Percentiles rank a stretch among this genome's conserved stretches.
phyloP scores from a whole-genome alignment of 164 flowering plant species.

The Amborella trichopoda region DNA sequence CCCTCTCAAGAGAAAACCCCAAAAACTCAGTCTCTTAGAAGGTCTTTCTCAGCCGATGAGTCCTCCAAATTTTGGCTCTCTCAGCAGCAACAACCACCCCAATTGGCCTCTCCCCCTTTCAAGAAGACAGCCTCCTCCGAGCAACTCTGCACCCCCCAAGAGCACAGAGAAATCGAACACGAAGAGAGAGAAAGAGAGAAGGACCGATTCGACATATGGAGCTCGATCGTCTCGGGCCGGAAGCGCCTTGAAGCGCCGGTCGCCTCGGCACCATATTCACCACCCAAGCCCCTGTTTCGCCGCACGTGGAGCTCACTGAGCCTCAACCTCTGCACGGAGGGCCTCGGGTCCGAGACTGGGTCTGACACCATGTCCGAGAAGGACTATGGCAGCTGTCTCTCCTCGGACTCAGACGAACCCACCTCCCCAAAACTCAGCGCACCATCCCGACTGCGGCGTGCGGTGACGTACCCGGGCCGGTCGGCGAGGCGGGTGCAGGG shows the following conservation, averaged over 20 bases:
- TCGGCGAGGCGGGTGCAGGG: conserved; percentile 9
- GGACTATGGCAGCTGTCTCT: too few relatives aligned
- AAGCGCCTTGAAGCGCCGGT: conserved; percentile 16
- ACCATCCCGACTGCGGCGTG: too few relatives aligned
- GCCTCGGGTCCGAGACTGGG: conserved; percentile 89
- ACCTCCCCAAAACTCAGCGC: too few relatives aligned
- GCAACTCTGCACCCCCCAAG: neutral
- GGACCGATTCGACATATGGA: conserved; percentile 31
- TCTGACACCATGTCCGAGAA: conserved; percentile 52
- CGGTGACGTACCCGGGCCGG: too few relatives aligned
- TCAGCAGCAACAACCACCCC: too few relatives aligned
- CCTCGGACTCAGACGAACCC: too few relatives aligned
- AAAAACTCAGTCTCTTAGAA: conserved; percentile 25
- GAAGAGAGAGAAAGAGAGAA: conserved; percentile 9
- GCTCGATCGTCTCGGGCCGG: conserved; percentile 32
- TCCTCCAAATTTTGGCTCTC: conserved; percentile 47
- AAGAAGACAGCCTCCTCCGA: conserved; percentile 28
- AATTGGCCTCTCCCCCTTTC: conserved; percentile 14
- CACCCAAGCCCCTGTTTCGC: conserved; percentile 62
- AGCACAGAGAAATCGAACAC: neutral
- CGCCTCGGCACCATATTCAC: conserved; percentile 17
- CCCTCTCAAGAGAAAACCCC: conserved; percentile 7
- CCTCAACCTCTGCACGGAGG: conserved; percentile 81
- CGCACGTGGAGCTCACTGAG: conserved; percentile 41
- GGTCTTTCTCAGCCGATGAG: conserved; percentile 67